phyloP scores from a whole-genome alignment of 225 moss, liverwort and hornwort species.

The Lunularia cruciata region DNA sequence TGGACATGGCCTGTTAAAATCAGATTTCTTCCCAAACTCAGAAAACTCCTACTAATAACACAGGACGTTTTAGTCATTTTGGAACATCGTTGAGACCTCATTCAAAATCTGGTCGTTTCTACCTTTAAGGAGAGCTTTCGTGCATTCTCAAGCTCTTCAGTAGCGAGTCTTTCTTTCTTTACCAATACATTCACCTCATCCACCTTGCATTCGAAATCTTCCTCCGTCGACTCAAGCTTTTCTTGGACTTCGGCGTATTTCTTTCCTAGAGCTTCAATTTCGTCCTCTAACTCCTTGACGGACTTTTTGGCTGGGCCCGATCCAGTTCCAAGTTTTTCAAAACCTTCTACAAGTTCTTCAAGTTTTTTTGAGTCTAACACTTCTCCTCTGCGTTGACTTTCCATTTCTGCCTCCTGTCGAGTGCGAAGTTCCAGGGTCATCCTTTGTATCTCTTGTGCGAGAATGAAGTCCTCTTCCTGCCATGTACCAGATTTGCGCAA shows the following conservation, averaged over 20 bases:
- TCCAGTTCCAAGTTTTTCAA: neutral
- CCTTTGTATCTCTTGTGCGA: conserved; percentile 53
- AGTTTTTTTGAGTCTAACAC: conserved; percentile 53
- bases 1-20: conserved; percentile 45
- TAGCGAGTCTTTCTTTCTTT: conserved; percentile 36
- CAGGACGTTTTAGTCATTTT: too few relatives aligned
- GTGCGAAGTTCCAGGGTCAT: conserved; percentile 46
- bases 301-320: too few relatives aligned
- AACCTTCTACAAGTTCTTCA: conserved; percentile 38
- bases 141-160: conserved; percentile 57
- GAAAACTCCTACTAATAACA: too few relatives aligned
- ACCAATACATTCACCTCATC: conserved; percentile 32
- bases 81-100: neutral
- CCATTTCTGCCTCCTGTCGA: conserved; percentile 54
- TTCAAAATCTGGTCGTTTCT: neutral
- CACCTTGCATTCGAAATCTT: conserved; percentile 33
- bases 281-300: conserved; percentile 9
- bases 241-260: conserved; percentile 30
- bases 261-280: conserved; percentile 11
- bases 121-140: conserved; percentile 47
- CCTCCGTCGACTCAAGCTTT: conserved; percentile 45
- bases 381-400: conserved; percentile 55
- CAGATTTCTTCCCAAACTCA: too few relatives aligned
- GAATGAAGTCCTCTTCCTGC: conserved; percentile 57
- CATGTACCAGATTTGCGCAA: too few relatives aligned